These are phyloP conservation scores for Phyllosticta paracitricarpa DNA, from an alignment of 2,329 filamentous ascomycete species.

Conservation along the genomic window DNA sequence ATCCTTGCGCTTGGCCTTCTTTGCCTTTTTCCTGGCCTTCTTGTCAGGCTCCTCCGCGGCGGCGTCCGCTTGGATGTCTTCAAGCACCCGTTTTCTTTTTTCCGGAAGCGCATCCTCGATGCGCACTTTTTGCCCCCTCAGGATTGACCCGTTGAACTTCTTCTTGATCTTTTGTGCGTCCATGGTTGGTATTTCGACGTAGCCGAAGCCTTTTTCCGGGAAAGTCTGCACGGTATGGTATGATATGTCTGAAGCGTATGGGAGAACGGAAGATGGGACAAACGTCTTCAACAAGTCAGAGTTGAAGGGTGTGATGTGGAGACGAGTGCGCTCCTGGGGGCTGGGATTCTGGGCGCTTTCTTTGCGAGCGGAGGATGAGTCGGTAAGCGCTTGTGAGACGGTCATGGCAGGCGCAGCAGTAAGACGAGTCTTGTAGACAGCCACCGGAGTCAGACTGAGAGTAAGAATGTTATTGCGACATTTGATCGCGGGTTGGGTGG, in stretches of 20 bases:
- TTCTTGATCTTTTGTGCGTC: slow-evolving; percentile 87
- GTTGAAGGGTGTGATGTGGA: slow-evolving; percentile 85
- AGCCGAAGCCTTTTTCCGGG: slow-evolving; percentile 84
- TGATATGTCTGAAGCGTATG: slow-evolving; percentile 68
- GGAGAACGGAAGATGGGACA: slow-evolving; percentile 56
- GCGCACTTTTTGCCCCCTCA: slow-evolving; percentile 77
- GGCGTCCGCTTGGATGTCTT: slow-evolving; percentile 26
- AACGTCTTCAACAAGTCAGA: slow-evolving; percentile 62
- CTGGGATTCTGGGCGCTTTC: neutral
- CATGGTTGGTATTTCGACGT: slow-evolving; percentile 66
- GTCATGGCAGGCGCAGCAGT: slow-evolving; percentile 3
- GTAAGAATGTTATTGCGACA: neutral
- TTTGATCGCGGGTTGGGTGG: neutral
- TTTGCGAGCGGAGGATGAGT: slow-evolving; percentile 1
- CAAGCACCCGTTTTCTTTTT: slow-evolving; percentile 35
- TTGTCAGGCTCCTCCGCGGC: slow-evolving; percentile 41
- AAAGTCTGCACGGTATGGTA: slow-evolving; percentile 80
- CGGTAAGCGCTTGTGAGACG: slow-evolving; percentile 11
- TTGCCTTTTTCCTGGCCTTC: slow-evolving; percentile 33
- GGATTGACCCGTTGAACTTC: slow-evolving; percentile 76
- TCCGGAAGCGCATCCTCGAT: slow-evolving; percentile 70
- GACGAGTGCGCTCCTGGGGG: slow-evolving; percentile 29
- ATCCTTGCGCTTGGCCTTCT: slow-evolving; percentile 39
- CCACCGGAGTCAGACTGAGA: neutral
- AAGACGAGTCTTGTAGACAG: neutral